Conservation (phyloP, 805 yeast species). For the Saccharomycopsis sp. region DNA sequence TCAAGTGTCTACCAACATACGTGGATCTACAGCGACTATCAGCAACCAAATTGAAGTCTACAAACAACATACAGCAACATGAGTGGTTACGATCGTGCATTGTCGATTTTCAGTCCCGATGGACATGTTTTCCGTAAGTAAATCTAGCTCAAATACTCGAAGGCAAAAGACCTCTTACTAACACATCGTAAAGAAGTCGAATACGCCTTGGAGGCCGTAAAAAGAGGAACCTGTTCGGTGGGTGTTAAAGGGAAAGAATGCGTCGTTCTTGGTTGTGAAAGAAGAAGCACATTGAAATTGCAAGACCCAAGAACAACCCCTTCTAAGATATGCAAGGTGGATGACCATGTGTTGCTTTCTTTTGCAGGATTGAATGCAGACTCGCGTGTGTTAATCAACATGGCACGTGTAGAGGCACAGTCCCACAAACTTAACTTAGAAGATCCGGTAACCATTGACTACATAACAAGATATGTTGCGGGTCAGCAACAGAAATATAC, state of each 20-base stretch:
- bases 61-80: constrained; percentile 26
- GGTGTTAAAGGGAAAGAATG: constrained; percentile 87
- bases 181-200: constrained; percentile 61
- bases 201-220: constrained; percentile 95
- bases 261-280: constrained; percentile 94
- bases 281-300: constrained; percentile 87
- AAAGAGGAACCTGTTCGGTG: constrained; percentile 96
- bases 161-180: constrained; percentile 8
- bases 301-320: constrained; percentile 98
- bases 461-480: constrained; percentile 90
- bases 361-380: constrained; percentile 99
- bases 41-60: background rate
- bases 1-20: background rate
- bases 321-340: constrained; percentile 85
- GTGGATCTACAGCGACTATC: background rate
- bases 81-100: constrained; percentile 99
- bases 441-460: constrained; percentile 88
- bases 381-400: constrained; percentile 88
- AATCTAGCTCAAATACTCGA: background rate
- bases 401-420: constrained; percentile 95
- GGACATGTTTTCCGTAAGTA: constrained; percentile 91
- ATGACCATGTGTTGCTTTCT: constrained; percentile 83
- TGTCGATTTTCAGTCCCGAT: constrained; percentile 96
- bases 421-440: constrained; percentile 90
- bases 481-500: constrained; percentile 96